A percentile compares a stretch with the other conserved stretches of the same genome.
These are phyloP conservation scores for Xerophyta viscosa DNA, from an alignment of 106 monocot genomes.

Conservation along the genomic window DNA sequence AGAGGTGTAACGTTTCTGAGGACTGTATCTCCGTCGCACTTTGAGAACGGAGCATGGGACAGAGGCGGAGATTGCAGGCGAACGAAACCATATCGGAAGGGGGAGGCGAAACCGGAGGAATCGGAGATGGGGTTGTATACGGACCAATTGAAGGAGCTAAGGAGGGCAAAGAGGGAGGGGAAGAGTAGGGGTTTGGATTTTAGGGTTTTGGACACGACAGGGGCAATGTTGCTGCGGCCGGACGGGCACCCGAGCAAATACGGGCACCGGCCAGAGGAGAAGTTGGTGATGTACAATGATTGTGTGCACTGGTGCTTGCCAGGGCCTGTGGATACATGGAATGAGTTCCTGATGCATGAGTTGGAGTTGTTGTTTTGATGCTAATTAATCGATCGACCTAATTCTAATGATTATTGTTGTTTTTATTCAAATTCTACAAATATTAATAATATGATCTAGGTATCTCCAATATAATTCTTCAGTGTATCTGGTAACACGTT, in stretches of 20 bases:
- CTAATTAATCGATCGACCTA: no score
- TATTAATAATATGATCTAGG: no score
- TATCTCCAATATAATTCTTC: no score
- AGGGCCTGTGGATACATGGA: conserved; percentile 59
- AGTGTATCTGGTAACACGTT: no score
- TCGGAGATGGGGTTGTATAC: conserved; percentile 9
- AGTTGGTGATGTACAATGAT: conserved; percentile 38
- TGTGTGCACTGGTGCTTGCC: conserved; percentile 80
- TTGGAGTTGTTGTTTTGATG: no score
- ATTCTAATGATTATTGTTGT: no score
- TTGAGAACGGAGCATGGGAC: conserved; percentile 23
- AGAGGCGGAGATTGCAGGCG: conserved; percentile 14
- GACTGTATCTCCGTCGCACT: conserved; percentile 22
- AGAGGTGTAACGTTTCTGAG: conserved; percentile 11
- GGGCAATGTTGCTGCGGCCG: conserved; percentile 40
- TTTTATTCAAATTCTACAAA: no score
- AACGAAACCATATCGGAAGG: conserved; percentile 6
- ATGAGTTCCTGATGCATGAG: conserved; percentile 37
- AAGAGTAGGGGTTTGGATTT: conserved; percentile 37
- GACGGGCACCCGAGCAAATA: conserved; percentile 61
- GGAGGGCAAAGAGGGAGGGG: conserved; percentile 34
- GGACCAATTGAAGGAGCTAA: no score
- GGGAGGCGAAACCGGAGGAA: conserved; percentile 2
- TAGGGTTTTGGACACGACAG: conserved; percentile 31
- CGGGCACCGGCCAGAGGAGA: conserved; percentile 32